Evolutionary conservation across 2,329 filamentous ascomycete genomes (phyloP).

Genomic region (Akanthomyces dipterigenus): DNA sequence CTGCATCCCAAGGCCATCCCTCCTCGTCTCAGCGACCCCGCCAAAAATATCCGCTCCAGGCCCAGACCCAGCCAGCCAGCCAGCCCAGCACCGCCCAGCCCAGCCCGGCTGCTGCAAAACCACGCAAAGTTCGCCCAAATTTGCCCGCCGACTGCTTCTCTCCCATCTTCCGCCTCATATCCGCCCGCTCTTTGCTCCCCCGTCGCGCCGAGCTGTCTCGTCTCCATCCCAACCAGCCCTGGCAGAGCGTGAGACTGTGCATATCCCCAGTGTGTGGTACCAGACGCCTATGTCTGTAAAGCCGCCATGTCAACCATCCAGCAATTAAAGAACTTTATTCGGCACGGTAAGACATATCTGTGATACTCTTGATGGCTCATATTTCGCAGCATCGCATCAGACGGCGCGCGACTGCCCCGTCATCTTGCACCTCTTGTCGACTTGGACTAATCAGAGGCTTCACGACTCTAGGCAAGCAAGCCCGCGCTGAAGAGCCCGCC

Average conservation of each 20-base stretch:
- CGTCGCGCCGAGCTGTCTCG: neutral
- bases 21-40: constrained; percentile 1
- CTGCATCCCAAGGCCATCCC: neutral
- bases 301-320: constrained; percentile 66
- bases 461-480: constrained; percentile 66
- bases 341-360: constrained; percentile 59
- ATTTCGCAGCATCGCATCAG: neutral
- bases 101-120: constrained; percentile 2
- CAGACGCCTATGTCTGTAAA: constrained; percentile 7
- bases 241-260: neutral
- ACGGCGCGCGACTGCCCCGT: neutral
- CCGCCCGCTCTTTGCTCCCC: neutral
- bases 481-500: constrained; percentile 55
- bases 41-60: constrained; percentile 6
- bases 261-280: neutral
- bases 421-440: neutral
- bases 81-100: neutral
- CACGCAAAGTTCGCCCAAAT: constrained; percentile 3
- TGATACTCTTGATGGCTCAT: neutral
- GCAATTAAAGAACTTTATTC: constrained; percentile 96
- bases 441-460: constrained; percentile 3
- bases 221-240: neutral
- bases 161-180: neutral
- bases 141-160: neutral
- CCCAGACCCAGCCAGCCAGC: constrained; percentile 6